These are phyloP conservation scores for Colletotrichum shisoi DNA, from an alignment of 2,329 filamentous ascomycete genomes.

Conservation along the genomic window DNA sequence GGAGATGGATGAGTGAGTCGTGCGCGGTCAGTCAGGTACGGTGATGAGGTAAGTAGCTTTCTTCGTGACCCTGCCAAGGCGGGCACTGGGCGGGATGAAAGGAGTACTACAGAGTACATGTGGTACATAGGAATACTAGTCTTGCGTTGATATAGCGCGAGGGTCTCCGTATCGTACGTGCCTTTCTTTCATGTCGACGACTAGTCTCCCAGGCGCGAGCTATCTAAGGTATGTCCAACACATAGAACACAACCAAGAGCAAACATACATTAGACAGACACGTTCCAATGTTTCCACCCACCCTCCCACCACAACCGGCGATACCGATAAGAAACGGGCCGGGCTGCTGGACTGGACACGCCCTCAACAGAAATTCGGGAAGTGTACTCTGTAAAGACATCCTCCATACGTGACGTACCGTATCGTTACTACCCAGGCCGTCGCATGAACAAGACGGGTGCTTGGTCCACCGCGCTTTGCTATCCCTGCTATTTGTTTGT, in stretches of 20 bases:
- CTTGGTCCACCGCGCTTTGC: not conserved
- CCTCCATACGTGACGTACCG: not conserved
- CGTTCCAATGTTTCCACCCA: conserved; percentile 21
- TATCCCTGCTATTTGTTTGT: conserved; percentile 12
- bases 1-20: not conserved
- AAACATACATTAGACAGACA: conserved; percentile 28
- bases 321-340: conserved; percentile 34
- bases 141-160: conserved; percentile 31
- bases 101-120: not conserved
- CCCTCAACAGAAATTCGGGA: conserved; percentile 31
- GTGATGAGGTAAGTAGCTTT: conserved; percentile 11
- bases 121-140: not conserved
- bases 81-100: conserved; percentile 24
- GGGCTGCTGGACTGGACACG: not conserved
- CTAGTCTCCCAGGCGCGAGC: not conserved
- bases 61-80: conserved; percentile 38
- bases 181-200: not conserved
- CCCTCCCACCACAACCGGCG: not conserved
- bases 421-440: not conserved
- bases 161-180: not conserved
- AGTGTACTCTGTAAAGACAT: conserved; percentile 2
- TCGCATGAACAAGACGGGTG: conserved; percentile 23
- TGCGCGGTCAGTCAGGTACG: not conserved
- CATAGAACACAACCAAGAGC: conserved; percentile 10
- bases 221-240: not conserved